Base-by-base conservation (phyloP, 805 yeast species). In the Metschnikowia matae region DNA sequence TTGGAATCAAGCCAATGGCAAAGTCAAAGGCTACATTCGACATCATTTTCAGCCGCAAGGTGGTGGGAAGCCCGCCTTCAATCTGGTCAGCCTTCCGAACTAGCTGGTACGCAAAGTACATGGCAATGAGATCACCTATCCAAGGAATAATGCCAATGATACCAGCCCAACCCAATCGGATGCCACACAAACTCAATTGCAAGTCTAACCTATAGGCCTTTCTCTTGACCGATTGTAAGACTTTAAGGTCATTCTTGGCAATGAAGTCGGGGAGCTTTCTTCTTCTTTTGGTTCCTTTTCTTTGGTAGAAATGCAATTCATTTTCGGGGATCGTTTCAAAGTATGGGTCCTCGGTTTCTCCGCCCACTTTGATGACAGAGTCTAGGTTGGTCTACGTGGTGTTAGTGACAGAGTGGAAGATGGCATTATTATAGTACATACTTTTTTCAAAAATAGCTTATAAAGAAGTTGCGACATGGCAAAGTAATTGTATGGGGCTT, bases 111-210 rank as follows among this genome's bases (percentile, higher is more conserved):
- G 75, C 73, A 17, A 71, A 58, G n/a, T 36, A 55, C 8, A 57
- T 47, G 4, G 67, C 64, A 44, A 73, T 60, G 13, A 64, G 29
- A 51, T 71, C 73, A 2, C 77, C 77, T 26, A 71, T 54, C 74
- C 75, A 70, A 1, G 77, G 77, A 47, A 73, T 55, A 13, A 73
- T 57, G 6, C 76, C 77, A 45, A 73, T 67, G 31, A 73, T 48
- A 1, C 73, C 76, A 0, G 76, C 73, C 77, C 75, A 71, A 4
- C 77, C 77, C 7, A 71, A 46, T 39, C 76, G 58, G 3, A 67
- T 45, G 3, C 77, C 77, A 55, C 76, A 71, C 14, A 71, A 21
- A 46, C 71, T 66, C 53, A 72, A 61, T 52, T 68, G 75, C 46
- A 72, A 60, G 53, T 73, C 77, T 38, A 71, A 59, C 20, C 73